phyloP scores from a whole-genome alignment of 495 filamentous ascomycete genomes.

The Hypoxylon crocopeplum region DNA sequence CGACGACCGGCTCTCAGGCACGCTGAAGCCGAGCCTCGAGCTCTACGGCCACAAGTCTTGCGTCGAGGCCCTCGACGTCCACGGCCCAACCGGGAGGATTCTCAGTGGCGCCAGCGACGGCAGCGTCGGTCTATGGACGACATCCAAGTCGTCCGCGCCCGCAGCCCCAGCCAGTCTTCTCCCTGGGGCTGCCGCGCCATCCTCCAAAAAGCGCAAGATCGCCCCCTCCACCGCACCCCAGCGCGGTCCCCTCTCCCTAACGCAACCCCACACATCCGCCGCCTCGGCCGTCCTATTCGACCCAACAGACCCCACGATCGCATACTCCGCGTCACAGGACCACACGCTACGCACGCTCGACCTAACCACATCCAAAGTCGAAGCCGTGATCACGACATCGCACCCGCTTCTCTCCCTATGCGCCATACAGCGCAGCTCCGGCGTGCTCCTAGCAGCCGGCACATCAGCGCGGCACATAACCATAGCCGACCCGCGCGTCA shows the following conservation, averaged over 20 bases:
- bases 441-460: conserved; percentile 81
- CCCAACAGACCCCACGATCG: conserved; percentile 81
- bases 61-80: conserved; percentile 78
- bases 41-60: conserved; percentile 82
- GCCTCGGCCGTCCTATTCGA: conserved; percentile 84
- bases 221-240: conserved; percentile 71
- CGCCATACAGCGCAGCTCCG: conserved; percentile 61
- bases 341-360: conserved; percentile 92
- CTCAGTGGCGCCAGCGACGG: conserved; percentile 84
- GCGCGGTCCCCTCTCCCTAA: conserved; percentile 77
- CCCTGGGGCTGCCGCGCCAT: conserved; percentile 61
- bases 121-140: conserved; percentile 83
- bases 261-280: conserved; percentile 72
- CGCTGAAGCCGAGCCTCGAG: conserved; percentile 77
- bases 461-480: conserved; percentile 87
- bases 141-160: conserved; percentile 74
- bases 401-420: conserved; percentile 79
- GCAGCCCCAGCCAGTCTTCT: conserved; percentile 70
- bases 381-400: conserved; percentile 82
- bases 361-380: conserved; percentile 73
- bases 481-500: conserved; percentile 83
- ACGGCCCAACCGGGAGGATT: conserved; percentile 75
- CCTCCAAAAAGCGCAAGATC: conserved; percentile 79
- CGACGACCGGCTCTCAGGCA: conserved; percentile 63
- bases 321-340: conserved; percentile 87